Evolutionary conservation across 2,329 filamentous ascomycete genomes (phyloP), one percentile per base, ranked within the genome.

Genomic region (Chaetoscypha palmicola): DNA sequence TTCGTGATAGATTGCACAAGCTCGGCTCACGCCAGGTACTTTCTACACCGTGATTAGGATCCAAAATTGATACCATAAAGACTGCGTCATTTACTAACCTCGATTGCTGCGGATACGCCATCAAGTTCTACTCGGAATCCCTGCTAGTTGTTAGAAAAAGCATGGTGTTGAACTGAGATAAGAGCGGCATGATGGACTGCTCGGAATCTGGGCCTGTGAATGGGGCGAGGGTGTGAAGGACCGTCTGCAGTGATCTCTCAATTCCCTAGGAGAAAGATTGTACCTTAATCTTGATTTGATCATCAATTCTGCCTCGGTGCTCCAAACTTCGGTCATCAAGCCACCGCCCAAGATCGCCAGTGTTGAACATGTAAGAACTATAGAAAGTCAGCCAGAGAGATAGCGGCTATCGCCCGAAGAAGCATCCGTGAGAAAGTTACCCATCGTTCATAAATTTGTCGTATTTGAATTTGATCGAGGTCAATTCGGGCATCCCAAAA

Each of bases 111-210:
- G 1, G 74, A 68, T 17, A 80, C 69, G 24, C 76, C 73, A 45
- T 79, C 76, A 9, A 80, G 69, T 57, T 80, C 76, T 33, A 81
- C 72, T 19, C 77, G 72, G 56, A 79, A 79, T 7, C 76, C 76
- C 68, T 66, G 41, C 30, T 32, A 38, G 32, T 24, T 23, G 32
- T 44, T 34, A 46, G 28, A 2, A 35, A 31, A 14, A 3, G 12
- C 28, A 12, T 31, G n/a, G n/a, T n/a, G n/a, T n/a, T n/a, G n/a
- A n/a, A n/a, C n/a, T n/a, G n/a, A n/a, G n/a, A n/a, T n/a, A n/a
- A n/a, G n/a, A n/a, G n/a, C n/a, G n/a, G n/a, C n/a, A n/a, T n/a
- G n/a, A n/a, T n/a, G n/a, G n/a, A n/a, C n/a, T n/a, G n/a, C n/a
- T n/a, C n/a, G n/a, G n/a, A n/a, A n/a, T n/a, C n/a, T n/a, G n/a